phyloP scores from a whole-genome alignment of 2,329 filamentous ascomycete genomes.

The Claviceps capensis region DNA sequence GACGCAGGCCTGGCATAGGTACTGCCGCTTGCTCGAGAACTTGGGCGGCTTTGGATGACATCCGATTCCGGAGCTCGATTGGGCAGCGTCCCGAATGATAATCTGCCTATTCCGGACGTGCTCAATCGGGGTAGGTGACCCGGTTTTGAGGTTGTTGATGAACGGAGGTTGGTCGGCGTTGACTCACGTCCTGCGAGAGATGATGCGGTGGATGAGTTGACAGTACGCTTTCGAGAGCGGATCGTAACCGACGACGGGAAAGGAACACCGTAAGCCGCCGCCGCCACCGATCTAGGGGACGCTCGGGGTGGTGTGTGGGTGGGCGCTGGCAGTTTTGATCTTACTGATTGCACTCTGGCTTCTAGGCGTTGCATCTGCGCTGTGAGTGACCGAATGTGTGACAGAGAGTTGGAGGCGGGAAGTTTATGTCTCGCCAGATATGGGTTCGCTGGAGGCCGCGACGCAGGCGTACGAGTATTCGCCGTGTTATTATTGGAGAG shows the following conservation, averaged over 20 bases:
- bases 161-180: slow-evolving; percentile 29
- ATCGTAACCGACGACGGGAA: slow-evolving; percentile 44
- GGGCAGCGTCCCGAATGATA: slow-evolving; percentile 50
- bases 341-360: slow-evolving; percentile 78
- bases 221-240: slow-evolving; percentile 56
- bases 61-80: slow-evolving; percentile 37
- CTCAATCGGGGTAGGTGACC: slow-evolving; percentile 46
- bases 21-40: slow-evolving; percentile 54
- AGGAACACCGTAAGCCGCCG: slow-evolving; percentile 2
- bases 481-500: slow-evolving; percentile 32
- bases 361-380: slow-evolving; percentile 96
- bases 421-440: slow-evolving; percentile 36
- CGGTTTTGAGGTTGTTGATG: slow-evolving; percentile 23
- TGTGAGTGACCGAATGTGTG: slow-evolving; percentile 85
- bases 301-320: slow-evolving; percentile 62
- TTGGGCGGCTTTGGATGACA: slow-evolving; percentile 47
- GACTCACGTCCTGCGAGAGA: slow-evolving; percentile 37
- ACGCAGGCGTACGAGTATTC: slow-evolving; percentile 30
- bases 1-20: slow-evolving; percentile 41
- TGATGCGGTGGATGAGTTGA: slow-evolving; percentile 39
- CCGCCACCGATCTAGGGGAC: slow-evolving; percentile 47
- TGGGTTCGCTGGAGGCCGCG: slow-evolving; percentile 37
- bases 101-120: slow-evolving; percentile 45
- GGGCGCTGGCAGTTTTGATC: slow-evolving; percentile 81
- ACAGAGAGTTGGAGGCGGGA: slow-evolving; percentile 57